Percentiles rank a stretch among this genome's conserved stretches.
Evolutionary conservation across 2,329 filamentous ascomycete genomes (phyloP).

Genomic region (Aspergillus quadricinctus): DNA sequence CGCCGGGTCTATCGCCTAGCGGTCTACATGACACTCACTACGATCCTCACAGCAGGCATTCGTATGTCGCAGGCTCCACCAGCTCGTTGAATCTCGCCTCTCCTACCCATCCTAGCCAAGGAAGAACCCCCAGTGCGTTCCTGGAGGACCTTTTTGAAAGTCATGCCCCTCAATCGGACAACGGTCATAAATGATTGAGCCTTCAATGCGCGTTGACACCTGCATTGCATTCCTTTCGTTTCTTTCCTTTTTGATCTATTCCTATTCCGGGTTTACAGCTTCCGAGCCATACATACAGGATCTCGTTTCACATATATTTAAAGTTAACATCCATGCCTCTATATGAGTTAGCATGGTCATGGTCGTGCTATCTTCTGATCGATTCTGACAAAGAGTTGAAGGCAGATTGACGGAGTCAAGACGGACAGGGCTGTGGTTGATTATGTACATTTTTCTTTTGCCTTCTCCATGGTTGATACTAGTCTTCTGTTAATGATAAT

Average conservation of each 20-base stretch:
- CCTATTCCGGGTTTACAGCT: not conserved
- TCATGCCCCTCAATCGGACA: constrained; percentile 40
- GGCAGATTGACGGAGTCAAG: not conserved
- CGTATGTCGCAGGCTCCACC: constrained; percentile 34
- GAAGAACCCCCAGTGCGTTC: constrained; percentile 80
- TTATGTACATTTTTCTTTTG: not conserved
- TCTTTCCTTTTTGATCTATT: not conserved
- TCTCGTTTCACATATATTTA: not conserved
- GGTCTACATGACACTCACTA: constrained; percentile 33
- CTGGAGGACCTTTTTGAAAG: constrained; percentile 86
- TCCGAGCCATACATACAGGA: not conserved
- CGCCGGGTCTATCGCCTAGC: constrained; percentile 53
- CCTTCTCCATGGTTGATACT: not conserved
- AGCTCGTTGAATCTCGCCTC: constrained; percentile 64
- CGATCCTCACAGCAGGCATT: constrained; percentile 22
- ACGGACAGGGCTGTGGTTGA: not conserved
- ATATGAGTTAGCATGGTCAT: not conserved
- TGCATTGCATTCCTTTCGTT: not conserved
- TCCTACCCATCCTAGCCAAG: constrained; percentile 61
- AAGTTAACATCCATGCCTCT: not conserved
- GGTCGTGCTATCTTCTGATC: not conserved
- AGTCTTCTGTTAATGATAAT: not conserved
- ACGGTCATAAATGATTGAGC: constrained; percentile 2
- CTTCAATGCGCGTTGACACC: not conserved
- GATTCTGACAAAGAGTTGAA: not conserved